phyloP scores from a whole-genome alignment of 305 asterid genomes.

The Fraxinus velutina region DNA sequence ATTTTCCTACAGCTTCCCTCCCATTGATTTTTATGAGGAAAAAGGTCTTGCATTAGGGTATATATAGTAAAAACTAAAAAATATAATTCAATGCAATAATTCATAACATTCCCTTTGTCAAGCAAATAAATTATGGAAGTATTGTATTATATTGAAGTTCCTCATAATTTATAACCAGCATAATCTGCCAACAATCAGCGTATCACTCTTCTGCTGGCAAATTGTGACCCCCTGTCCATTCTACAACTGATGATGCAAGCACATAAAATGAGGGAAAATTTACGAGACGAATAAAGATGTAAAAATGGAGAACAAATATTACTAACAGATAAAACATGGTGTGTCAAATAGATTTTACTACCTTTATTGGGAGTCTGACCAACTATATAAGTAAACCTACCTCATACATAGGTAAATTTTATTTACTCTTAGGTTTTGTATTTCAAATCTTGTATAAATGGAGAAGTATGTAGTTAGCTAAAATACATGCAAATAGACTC shows the following conservation, averaged over 20 bases:
- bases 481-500: background rate
- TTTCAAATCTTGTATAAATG: background rate
- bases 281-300: background rate
- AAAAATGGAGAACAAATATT: background rate
- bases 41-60: background rate
- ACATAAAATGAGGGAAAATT: background rate
- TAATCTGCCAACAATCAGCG: background rate
- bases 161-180: background rate
- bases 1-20: background rate
- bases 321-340: background rate
- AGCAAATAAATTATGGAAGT: background rate
- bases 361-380: background rate
- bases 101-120: background rate
- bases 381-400: background rate
- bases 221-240: background rate
- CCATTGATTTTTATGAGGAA: background rate
- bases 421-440: background rate
- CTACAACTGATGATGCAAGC: background rate
- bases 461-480: background rate
- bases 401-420: background rate
- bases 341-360: background rate
- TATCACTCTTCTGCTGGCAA: background rate
- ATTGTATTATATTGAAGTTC: background rate
- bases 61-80: background rate
- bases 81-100: background rate